Evolutionary conservation across 768 basidiomycete species (phyloP).

Genomic region (Cystofilobasidium capitatum): DNA sequence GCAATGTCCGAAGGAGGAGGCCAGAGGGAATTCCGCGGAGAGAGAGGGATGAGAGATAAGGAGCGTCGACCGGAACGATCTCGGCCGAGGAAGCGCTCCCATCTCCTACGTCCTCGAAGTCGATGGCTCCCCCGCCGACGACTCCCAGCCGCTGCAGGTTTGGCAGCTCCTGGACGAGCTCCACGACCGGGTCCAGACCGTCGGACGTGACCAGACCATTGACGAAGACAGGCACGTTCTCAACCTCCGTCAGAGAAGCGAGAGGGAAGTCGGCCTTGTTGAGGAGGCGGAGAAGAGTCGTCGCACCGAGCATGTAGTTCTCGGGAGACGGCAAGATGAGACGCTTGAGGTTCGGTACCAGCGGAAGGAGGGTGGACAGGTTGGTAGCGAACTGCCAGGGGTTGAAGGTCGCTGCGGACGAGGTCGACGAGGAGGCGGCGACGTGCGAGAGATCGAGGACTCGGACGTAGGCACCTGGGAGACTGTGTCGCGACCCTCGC

Average conservation of each 20-base stretch:
- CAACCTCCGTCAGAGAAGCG: conserved; percentile 5
- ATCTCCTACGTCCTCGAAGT: neutral
- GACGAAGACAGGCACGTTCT: conserved; percentile 15
- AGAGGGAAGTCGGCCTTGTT: conserved; percentile 7
- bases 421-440: neutral
- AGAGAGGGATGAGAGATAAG: conserved; percentile 32
- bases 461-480: conserved; percentile 11
- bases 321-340: conserved; percentile 33
- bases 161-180: conserved; percentile 24
- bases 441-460: conserved; percentile 21
- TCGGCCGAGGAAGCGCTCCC: too few species aligned
- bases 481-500: conserved; percentile 6
- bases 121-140: conserved; percentile 27
- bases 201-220: conserved; percentile 15
- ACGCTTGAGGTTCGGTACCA: conserved; percentile 34
- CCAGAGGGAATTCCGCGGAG: conserved; percentile 31
- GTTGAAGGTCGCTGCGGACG: conserved; percentile 6
- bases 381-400: conserved; percentile 25
- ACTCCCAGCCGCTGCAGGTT: conserved; percentile 29
- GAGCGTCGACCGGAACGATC: conserved; percentile 28
- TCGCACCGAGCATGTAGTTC: conserved; percentile 16
- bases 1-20: conserved; percentile 29
- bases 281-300: conserved; percentile 20
- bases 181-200: conserved; percentile 24
- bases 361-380: conserved; percentile 32